Percentiles rank a stretch among this genome's conserved stretches.
phyloP scores from a whole-genome alignment of 2,329 filamentous ascomycete genomes.

The Trichoderma arundinaceum region DNA sequence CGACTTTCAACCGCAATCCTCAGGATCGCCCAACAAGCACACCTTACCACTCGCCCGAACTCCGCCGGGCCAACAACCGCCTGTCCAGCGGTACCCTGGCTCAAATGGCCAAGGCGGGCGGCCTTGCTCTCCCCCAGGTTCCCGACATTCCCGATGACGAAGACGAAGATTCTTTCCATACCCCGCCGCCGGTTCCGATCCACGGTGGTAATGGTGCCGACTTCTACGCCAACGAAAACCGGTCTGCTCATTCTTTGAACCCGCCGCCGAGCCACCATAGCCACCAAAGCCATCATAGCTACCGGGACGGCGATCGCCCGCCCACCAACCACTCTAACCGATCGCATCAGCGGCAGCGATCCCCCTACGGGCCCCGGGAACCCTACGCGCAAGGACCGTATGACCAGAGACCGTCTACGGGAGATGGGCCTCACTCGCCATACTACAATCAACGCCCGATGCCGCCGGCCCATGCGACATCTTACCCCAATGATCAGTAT shows the following conservation, averaged over 20 bases:
- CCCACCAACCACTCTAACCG: conserved; percentile 43
- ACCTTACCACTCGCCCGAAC: conserved; percentile 76
- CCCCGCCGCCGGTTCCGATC: conserved; percentile 57
- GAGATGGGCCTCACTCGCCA: conserved; percentile 43
- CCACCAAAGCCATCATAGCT: conserved; percentile 40
- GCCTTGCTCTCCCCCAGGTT: conserved; percentile 52
- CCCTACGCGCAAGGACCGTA: conserved; percentile 43
- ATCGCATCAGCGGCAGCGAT: conserved; percentile 37
- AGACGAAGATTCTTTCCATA: conserved; percentile 32
- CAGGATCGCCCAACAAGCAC: conserved; percentile 70
- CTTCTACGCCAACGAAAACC: conserved; percentile 60
- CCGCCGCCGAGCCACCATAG: conserved; percentile 37
- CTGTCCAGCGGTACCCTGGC: conserved; percentile 82
- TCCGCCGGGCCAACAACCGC: conserved; percentile 80
- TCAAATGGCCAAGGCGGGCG: conserved; percentile 76
- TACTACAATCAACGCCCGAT: conserved; percentile 36
- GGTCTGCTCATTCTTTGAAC: conserved; percentile 60
- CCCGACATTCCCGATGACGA: conserved; percentile 42
- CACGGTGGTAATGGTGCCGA: conserved; percentile 55
- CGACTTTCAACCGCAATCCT: conserved; percentile 77
- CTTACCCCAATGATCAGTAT: conserved; percentile 15
- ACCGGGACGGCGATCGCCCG: conserved; percentile 46
- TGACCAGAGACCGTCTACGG: conserved; percentile 43
- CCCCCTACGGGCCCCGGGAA: conserved; percentile 50
- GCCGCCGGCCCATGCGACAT: conserved; percentile 16